Conservation (phyloP, 768 basidiomycete species). For the Phanerochaete sordida region DNA sequence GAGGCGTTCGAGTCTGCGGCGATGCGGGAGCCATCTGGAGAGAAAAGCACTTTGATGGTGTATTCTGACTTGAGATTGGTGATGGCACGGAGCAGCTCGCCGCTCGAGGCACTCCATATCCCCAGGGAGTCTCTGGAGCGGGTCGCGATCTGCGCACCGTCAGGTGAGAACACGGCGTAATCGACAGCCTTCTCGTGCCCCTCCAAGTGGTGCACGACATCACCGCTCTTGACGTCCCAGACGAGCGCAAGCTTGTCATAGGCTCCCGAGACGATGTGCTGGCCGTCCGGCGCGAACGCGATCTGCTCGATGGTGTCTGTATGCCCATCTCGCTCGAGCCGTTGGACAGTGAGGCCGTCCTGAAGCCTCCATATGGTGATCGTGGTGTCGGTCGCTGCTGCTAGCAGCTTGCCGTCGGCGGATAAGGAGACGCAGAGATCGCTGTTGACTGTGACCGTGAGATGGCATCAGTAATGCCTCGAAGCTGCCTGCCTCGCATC, state of each 20-base stretch:
- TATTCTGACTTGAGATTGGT: background rate
- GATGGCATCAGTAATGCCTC: no score
- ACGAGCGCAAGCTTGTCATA: constrained; percentile 16
- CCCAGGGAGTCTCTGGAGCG: constrained; percentile 19
- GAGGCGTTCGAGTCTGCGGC: constrained; percentile 8
- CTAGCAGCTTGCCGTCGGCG: no score
- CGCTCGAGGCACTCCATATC: constrained; percentile 21
- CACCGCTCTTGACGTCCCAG: constrained; percentile 19
- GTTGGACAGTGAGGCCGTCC: constrained; percentile 6
- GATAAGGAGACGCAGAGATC: no score
- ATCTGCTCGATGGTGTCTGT: constrained; percentile 14
- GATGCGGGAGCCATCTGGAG: constrained; percentile 17
- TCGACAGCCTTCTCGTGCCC: constrained; percentile 4
- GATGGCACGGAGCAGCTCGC: background rate
- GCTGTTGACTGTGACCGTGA: no score
- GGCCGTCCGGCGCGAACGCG: constrained; percentile 25
- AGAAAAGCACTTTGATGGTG: constrained; percentile 13
- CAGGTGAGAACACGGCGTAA: constrained; percentile 17
- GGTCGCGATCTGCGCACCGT: constrained; percentile 19
- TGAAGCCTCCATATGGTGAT: no score
- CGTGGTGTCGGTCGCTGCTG: no score
- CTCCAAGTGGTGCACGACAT: background rate
- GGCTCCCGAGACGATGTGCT: constrained; percentile 19
- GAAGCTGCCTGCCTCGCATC: no score
- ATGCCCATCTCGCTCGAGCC: constrained; percentile 8